These are phyloP conservation scores for Nicotiana knightiana DNA, from an alignment of 257 asterid genomes.

Conservation along the genomic window DNA sequence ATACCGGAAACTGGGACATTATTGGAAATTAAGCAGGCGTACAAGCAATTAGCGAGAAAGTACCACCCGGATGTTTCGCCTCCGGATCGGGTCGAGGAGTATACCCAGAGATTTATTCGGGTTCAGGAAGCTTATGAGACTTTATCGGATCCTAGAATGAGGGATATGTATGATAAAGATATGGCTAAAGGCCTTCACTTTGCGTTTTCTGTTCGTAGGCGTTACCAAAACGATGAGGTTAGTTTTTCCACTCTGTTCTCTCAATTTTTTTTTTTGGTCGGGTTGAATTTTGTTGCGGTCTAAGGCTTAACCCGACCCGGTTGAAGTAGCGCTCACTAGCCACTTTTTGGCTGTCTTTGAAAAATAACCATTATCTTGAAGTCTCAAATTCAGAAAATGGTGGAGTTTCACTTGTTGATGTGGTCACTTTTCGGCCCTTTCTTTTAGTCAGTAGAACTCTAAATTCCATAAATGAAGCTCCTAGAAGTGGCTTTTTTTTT, in stretches of 20 bases:
- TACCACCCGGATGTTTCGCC: slow-evolving; percentile 97
- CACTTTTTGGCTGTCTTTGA: too few relatives aligned
- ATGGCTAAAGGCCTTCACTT: slow-evolving; percentile 48
- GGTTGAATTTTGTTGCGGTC: too few relatives aligned
- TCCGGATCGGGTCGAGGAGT: slow-evolving; percentile 70
- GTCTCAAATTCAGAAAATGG: too few relatives aligned
- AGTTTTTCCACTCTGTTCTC: background rate
- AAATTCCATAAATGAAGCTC: too few relatives aligned
- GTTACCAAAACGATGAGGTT: slow-evolving; percentile 46
- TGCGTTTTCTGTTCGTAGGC: slow-evolving; percentile 42
- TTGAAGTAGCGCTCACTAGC: too few relatives aligned
- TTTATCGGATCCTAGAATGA: slow-evolving; percentile 62
- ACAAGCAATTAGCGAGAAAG: slow-evolving; percentile 79
- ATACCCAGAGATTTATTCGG: slow-evolving; percentile 56
- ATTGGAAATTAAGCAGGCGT: slow-evolving; percentile 75
- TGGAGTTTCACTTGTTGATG: too few relatives aligned
- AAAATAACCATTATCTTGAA: too few relatives aligned
- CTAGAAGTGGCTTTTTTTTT: too few relatives aligned
- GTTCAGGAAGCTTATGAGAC: slow-evolving; percentile 90
- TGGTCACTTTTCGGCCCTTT: too few relatives aligned
- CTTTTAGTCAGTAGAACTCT: too few relatives aligned
- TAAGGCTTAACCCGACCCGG: too few relatives aligned
- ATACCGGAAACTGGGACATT: slow-evolving; percentile 53
- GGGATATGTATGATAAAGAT: slow-evolving; percentile 62
- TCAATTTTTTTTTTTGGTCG: too few relatives aligned